These are phyloP conservation scores for Cladosporium sp. DNA, from an alignment of 2,329 filamentous ascomycete genomes.

Conservation along the genomic window DNA sequence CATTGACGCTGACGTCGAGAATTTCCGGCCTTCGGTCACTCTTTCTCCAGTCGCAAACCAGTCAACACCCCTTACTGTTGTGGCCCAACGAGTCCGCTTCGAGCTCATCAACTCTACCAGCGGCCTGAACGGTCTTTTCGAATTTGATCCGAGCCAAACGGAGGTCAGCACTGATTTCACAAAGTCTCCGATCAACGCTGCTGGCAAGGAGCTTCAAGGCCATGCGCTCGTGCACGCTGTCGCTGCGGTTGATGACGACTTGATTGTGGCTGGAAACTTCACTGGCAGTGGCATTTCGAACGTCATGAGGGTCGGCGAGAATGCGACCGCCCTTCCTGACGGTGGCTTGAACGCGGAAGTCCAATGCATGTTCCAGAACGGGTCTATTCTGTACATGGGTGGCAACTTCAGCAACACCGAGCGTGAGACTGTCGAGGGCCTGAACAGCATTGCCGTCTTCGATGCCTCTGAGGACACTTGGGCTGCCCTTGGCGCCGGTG, in stretches of 20 bases:
- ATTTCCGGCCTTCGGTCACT: slow-evolving; percentile 75
- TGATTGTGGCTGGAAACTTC: slow-evolving; percentile 82
- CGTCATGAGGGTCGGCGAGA: slow-evolving; percentile 66
- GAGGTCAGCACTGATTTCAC: slow-evolving; percentile 59
- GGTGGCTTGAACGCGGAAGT: slow-evolving; percentile 77
- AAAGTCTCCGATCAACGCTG: slow-evolving; percentile 67
- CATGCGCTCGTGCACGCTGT: slow-evolving; percentile 66
- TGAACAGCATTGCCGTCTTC: slow-evolving; percentile 73
- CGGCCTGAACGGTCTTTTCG: slow-evolving; percentile 82
- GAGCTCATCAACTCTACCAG: slow-evolving; percentile 66
- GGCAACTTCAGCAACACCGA: slow-evolving; percentile 75
- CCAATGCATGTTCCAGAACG: slow-evolving; percentile 61
- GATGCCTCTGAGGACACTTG: slow-evolving; percentile 63
- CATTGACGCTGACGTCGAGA: slow-evolving; percentile 65
- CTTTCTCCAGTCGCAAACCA: slow-evolving; percentile 64
- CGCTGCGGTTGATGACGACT: slow-evolving; percentile 55
- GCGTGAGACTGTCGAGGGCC: slow-evolving; percentile 53
- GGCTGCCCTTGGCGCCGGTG: slow-evolving; percentile 74
- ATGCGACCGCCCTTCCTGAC: slow-evolving; percentile 55
- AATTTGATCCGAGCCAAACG: slow-evolving; percentile 66
- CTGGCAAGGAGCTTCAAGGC: slow-evolving; percentile 62
- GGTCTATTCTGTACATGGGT: slow-evolving; percentile 67
- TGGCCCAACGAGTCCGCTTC: slow-evolving; percentile 85
- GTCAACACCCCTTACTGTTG: slow-evolving; percentile 62
- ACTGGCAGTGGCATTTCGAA: slow-evolving; percentile 62